Base-by-base conservation (phyloP, 441 rosid genomes). In the Euphorbia celastroides region DNA sequence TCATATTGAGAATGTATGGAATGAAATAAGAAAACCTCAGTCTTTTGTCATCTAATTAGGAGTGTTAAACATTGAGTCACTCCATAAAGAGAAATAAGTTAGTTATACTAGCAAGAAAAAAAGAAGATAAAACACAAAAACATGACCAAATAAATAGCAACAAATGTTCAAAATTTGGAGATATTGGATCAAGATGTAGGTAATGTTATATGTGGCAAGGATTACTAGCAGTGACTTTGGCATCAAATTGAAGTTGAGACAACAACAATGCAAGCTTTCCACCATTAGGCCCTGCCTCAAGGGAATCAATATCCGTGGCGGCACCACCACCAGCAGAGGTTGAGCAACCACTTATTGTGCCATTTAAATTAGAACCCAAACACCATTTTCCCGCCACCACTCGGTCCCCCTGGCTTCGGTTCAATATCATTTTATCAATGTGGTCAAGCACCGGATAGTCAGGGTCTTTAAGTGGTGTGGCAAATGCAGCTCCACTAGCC, bases 351-450 rank as follows among this genome's bases (percentile, higher is more conserved):
- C 62, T 54, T 14, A 34, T 34, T 34, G 56, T 23, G 19, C 16
- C 26, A 65, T 17, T 69, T 8, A 38, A 38, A 48, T 57, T 63
- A 38, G 2, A 63, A 14, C 55, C 73, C 42, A 41, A 54, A 65
- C 85, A 78, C 90, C 90, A 85, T 17, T 68, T 72, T 30, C 88
- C 88, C 0, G 75, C 75, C 48, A 74, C 80, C 17, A 81, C 38
- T 55, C 65, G 78, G 9, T 69, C 27, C 2, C 68, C 73, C 0
- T 11, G 34, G 5, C 13, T 5, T 7, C 86, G 80, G 54, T 73
- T 44, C 5, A 86, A 66, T 68, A 81, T 60, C 20, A 11, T 26
- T 27, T 44, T 46, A 25, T 85, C 90, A 0, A 85, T 69, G 80
- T 48, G 58, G 63, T 59, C 44, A 2, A 81, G 82, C 56, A 80